A percentile compares a stretch with the other conserved stretches of the same genome.
phyloP scores from a whole-genome alignment of 2,329 filamentous ascomycete genomes.

The Tolypocladium nubicola region DNA sequence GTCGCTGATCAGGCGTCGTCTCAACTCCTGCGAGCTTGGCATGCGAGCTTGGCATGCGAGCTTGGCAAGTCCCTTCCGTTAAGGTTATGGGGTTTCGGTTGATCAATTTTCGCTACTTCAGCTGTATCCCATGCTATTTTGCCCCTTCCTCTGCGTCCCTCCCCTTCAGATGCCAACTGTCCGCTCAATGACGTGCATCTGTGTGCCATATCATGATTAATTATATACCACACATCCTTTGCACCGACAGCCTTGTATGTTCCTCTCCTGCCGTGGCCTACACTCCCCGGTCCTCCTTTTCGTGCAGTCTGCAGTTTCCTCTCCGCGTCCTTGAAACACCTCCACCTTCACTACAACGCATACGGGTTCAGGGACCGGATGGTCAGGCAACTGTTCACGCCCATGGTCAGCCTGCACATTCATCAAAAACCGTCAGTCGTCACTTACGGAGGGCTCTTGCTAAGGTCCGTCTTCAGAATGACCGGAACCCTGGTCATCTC shows the following conservation, averaged over 20 bases:
- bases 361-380: constrained; percentile 76
- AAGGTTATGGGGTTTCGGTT: not conserved
- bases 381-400: constrained; percentile 56
- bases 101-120: constrained; percentile 7
- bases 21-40: not conserved
- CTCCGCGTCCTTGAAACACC: not conserved
- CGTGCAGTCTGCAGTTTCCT: constrained; percentile 3
- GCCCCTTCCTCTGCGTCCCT: not conserved
- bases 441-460: constrained; percentile 98
- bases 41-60: not conserved
- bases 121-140: constrained; percentile 6
- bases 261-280: not conserved
- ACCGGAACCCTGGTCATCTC: constrained; percentile 98
- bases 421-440: not conserved
- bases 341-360: constrained; percentile 37
- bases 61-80: not conserved
- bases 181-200: constrained; percentile 3
- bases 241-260: not conserved
- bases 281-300: not conserved
- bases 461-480: constrained; percentile 94
- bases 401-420: constrained; percentile 11
- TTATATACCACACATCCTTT: constrained; percentile 9
- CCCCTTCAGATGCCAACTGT: constrained; percentile 1
- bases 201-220: constrained; percentile 6
- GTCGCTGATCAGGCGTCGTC: not conserved